Base-by-base conservation (phyloP, 2,329 filamentous ascomycete species). In the Penicillium sp. region DNA sequence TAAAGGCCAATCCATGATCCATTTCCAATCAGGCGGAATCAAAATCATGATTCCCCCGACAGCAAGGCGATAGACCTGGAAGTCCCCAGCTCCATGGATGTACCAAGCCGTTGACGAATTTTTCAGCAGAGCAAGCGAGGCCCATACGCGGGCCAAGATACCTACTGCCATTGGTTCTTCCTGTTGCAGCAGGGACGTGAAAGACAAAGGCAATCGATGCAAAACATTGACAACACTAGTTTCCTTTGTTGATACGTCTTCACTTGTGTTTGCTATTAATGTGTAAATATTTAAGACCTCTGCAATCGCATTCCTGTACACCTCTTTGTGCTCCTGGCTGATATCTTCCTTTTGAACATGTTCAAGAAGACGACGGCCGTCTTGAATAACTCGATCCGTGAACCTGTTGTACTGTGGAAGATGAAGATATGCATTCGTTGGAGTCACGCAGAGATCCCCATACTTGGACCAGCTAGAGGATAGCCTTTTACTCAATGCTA, bases 1-100 rank as follows among this genome's bases (percentile, higher is more conserved):
- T 18, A 28, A 9, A 7, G 56, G 56, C 56, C 56, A 58, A 9
- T 54, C 38, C 51, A 58, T 49, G 24, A 58, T 35, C 56, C 50
- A 58, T 21, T 23, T 12, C 56, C 46, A 54, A 5, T 47, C 26
- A 20, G 1, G n/a, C 7, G 56, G 26, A 26, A 58, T 28, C 5
- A 24, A 18, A 5, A 24, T 38, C 8, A 24, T 14, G 38, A 57
- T 53, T 18, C 20, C 46, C 5, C 16, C 6, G 18, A 54, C 16
- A 35, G 50, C 28, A 40, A 21, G 20, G 11, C 26, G 42, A 24
- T 53, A 43, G 28, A 57, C 45, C 9, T 21, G 50, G 28, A 45
- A 45, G 6, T 46, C 38, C 9, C 46, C 50, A 9, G 50, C 40
- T 45, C 56, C 56, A 33, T 57, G 56, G 28, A 57, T 57, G 20